Evolutionary conservation across 2,329 filamentous ascomycete species (phyloP).

Genomic region (Penicillium aurantiogriseum): DNA sequence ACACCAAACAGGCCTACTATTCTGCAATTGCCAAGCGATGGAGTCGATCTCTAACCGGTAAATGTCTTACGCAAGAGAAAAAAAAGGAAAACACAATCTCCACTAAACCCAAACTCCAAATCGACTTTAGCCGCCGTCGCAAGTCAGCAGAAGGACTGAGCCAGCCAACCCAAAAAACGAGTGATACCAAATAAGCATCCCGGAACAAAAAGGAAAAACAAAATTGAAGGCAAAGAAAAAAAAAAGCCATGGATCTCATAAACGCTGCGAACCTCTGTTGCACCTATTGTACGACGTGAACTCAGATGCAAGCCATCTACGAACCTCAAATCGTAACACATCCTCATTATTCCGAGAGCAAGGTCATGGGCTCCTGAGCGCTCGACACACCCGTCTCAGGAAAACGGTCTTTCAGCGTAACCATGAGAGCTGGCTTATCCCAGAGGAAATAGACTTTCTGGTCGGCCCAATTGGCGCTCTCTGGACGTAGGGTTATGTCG

Average conservation of each 20-base stretch:
- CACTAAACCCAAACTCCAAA: background rate
- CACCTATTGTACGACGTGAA: background rate
- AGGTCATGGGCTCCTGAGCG: background rate
- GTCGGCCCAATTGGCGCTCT: constrained; percentile 20
- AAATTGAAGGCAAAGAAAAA: background rate
- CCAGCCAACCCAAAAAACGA: background rate
- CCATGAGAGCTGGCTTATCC: constrained; percentile 28
- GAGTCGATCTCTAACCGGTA: background rate
- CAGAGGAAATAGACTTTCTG: constrained; percentile 28
- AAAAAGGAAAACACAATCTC: background rate
- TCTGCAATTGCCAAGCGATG: background rate
- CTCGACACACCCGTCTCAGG: background rate
- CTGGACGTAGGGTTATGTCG: constrained; percentile 17
- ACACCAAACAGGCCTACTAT: background rate
- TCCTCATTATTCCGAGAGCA: background rate
- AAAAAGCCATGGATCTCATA: background rate
- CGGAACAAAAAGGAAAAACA: background rate
- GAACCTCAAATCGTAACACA: background rate
- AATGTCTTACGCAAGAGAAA: background rate
- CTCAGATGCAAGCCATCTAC: background rate
- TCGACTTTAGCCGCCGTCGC: background rate
- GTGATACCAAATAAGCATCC: background rate
- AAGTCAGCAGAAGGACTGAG: background rate
- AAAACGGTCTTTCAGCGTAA: constrained; percentile 14
- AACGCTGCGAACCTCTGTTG: background rate